phyloP scores from a whole-genome alignment of 2,329 filamentous ascomycete genomes.

The Davidsoniella australis region DNA sequence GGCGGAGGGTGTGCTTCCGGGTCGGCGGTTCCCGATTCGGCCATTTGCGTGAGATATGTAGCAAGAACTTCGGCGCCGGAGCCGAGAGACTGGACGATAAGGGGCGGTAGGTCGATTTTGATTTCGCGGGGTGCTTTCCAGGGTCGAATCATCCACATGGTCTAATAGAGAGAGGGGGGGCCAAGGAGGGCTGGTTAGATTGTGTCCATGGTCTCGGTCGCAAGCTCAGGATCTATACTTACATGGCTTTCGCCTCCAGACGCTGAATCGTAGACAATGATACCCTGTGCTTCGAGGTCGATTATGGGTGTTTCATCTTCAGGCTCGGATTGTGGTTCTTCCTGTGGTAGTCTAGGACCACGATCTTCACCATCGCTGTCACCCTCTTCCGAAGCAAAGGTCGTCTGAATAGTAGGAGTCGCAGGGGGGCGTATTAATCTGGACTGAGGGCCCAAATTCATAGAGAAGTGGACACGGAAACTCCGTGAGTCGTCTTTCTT shows the following conservation, averaged over 20 bases:
- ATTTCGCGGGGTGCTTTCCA: conserved; percentile 79
- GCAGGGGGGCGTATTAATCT: conserved; percentile 5
- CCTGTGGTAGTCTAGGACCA: conserved; percentile 13
- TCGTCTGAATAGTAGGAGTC: conserved; percentile 21
- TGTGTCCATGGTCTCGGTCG: neutral
- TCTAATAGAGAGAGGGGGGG: conserved; percentile 33
- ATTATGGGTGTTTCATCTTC: conserved; percentile 31
- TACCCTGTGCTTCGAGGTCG: conserved; percentile 86
- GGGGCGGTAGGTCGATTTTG: conserved; percentile 78
- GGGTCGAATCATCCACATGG: conserved; percentile 99
- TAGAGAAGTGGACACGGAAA: conserved; percentile 69
- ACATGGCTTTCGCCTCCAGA: conserved; percentile 83
- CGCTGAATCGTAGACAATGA: conserved; percentile 88
- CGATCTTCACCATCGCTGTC: conserved; percentile 17
- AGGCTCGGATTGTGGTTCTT: conserved; percentile 21
- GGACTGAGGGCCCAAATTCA: conserved; percentile 52
- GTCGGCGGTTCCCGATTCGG: conserved; percentile 65
- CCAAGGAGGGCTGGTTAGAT: conserved; percentile 13
- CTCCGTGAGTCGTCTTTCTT: conserved; percentile 84
- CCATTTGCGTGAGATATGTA: conserved; percentile 76
- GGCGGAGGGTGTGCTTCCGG: conserved; percentile 63
- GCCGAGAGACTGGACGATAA: conserved; percentile 84
- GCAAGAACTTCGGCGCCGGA: conserved; percentile 90
- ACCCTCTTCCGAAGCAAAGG: conserved; percentile 12
- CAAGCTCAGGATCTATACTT: conserved; percentile 24